A percentile compares a stretch with the other conserved stretches of the same genome.
phyloP scores from a whole-genome alignment of 306 rosid genomes.

The Lotus japonicus region DNA sequence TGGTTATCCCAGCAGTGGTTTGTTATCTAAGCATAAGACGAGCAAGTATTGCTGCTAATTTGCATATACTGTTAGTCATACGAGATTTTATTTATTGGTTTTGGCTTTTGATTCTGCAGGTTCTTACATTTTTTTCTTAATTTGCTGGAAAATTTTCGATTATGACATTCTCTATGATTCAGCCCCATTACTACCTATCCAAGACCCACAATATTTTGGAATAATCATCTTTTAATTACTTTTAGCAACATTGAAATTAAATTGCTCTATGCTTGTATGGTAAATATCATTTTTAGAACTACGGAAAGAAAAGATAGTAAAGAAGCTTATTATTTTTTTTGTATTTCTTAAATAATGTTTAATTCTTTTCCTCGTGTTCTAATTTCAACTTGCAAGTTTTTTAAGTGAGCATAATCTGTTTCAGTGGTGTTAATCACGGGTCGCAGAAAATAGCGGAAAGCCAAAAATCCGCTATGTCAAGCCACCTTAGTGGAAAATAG shows the following conservation, averaged over 20 bases:
- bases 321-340: background rate
- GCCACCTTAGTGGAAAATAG: too few species aligned
- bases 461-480: too few species aligned
- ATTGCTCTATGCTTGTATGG: background rate
- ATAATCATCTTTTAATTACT: background rate
- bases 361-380: background rate
- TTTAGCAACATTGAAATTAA: background rate
- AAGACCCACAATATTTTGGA: background rate
- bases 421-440: too few species aligned
- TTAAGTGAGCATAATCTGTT: background rate
- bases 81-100: background rate
- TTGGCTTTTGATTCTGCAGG: background rate
- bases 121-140: background rate
- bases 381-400: slow-evolving; percentile 5
- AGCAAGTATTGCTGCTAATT: background rate
- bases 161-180: background rate
- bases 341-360: background rate
- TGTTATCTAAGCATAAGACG: background rate
- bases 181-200: background rate
- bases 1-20: background rate
- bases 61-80: background rate
- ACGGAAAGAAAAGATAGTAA: background rate
- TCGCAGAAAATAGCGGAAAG: too few species aligned
- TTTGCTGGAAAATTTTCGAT: background rate
- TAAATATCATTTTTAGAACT: slow-evolving; percentile 9